These are phyloP conservation scores for Dendrobium officinale DNA, from an alignment of 106 monocot genomes.

Conservation along the genomic window DNA sequence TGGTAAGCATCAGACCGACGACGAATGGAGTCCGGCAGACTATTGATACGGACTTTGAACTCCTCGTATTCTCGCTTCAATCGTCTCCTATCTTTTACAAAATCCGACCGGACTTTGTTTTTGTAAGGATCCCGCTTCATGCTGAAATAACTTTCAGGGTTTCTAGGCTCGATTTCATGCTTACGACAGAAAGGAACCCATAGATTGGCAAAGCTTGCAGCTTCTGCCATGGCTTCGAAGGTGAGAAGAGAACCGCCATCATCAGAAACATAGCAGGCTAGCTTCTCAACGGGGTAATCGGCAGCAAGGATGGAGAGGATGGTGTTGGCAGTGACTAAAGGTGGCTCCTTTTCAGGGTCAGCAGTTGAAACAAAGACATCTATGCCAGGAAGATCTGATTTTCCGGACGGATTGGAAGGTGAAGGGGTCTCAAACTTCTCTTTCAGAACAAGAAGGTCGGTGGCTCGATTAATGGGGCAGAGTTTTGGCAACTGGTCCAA, in stretches of 20 bases:
- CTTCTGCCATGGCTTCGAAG: slow-evolving; percentile 30
- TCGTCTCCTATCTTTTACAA: slow-evolving; percentile 73
- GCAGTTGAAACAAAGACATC: slow-evolving; percentile 89
- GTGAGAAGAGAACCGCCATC: slow-evolving; percentile 84
- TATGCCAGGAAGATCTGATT: slow-evolving; percentile 79
- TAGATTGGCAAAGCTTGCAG: slow-evolving; percentile 62
- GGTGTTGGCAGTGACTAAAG: slow-evolving; percentile 79
- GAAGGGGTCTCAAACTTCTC: slow-evolving; percentile 75
- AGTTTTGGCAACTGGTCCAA: slow-evolving; percentile 72
- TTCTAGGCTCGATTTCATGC: slow-evolving; percentile 72
- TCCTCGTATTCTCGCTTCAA: slow-evolving; percentile 83
- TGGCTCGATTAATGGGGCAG: slow-evolving; percentile 58
- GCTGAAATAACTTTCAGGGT: slow-evolving; percentile 76
- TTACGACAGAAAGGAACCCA: slow-evolving; percentile 96
- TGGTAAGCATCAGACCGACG: slow-evolving; percentile 73
- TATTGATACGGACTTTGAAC: slow-evolving; percentile 84
- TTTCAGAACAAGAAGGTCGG: slow-evolving; percentile 62
- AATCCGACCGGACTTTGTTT: slow-evolving; percentile 64
- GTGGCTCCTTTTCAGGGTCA: slow-evolving; percentile 86
- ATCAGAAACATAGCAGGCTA: slow-evolving; percentile 89
- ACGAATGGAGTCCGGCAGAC: slow-evolving; percentile 67
- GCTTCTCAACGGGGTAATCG: slow-evolving; percentile 88
- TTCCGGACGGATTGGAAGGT: slow-evolving; percentile 41
- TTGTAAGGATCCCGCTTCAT: slow-evolving; percentile 69
- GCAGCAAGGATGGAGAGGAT: slow-evolving; percentile 84